A percentile compares a stretch with the other conserved stretches of the same genome.
phyloP scores from a whole-genome alignment of 805 yeast genomes.

The Torulaspora indica region DNA sequence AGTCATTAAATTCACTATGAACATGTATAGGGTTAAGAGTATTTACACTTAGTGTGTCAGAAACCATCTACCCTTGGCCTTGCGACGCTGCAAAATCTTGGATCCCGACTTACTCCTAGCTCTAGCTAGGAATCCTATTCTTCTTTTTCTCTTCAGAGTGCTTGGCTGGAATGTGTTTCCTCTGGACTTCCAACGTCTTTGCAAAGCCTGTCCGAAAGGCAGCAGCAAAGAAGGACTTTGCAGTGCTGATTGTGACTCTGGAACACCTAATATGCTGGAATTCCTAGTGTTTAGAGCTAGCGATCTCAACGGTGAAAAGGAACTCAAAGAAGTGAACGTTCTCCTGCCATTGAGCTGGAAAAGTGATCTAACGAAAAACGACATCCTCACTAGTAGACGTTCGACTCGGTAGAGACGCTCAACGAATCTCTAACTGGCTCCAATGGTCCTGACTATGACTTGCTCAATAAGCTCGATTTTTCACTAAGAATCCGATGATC shows the following conservation, averaged over 20 bases:
- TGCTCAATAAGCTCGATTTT: not conserved
- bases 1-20: constrained; percentile 4
- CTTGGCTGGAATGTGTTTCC: constrained; percentile 96
- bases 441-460: not conserved
- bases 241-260: constrained; percentile 12
- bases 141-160: constrained; percentile 82
- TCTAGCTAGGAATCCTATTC: constrained; percentile 84
- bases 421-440: not conserved
- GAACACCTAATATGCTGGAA: constrained; percentile 6
- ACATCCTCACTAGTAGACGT: constrained; percentile 8
- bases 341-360: constrained; percentile 17
- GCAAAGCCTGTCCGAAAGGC: constrained; percentile 19
- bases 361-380: constrained; percentile 14
- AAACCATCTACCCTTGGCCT: constrained; percentile 90
- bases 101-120: constrained; percentile 70
- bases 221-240: constrained; percentile 6
- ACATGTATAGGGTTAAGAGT: constrained; percentile 6
- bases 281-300: constrained; percentile 9
- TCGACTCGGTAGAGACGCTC: not conserved
- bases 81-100: constrained; percentile 71
- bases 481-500: not conserved
- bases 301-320: constrained; percentile 22
- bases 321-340: constrained; percentile 15
- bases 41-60: constrained; percentile 55
- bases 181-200: constrained; percentile 71